Evolutionary conservation across 352 stramenopile genomes (phyloP), one percentile per base, ranked within the genome.

Genomic region (Aphanomyces cochlioides): DNA sequence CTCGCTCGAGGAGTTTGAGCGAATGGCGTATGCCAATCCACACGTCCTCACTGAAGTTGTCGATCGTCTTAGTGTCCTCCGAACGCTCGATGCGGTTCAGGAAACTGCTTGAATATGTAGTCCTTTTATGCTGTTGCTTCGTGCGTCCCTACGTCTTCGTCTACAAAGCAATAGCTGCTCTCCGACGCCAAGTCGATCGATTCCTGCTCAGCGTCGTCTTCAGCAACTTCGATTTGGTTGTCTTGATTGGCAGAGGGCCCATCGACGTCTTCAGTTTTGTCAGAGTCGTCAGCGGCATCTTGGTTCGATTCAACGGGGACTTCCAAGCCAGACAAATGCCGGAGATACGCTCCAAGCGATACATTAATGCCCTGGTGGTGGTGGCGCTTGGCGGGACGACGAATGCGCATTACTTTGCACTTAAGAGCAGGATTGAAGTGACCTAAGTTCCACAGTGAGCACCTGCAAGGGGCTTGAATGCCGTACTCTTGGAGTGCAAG

Each of bases 401-500:
- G 59, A 39, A 67, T 67, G 3, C 59, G 59, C 59, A 67, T 67
- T 41, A 67, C 40, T 37, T 67, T 67, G 59, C 17, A 39, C 43
- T 67, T 56, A 3, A 19, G 15, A n/a, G 40, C 48, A 21, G 39
- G 17, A 45, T 67, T 36, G 41, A 43, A 67, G 43, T 67, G 59
- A 17, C 54, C 54, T 61, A 61, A 7, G 36, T 17, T 45, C 43
- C 28, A 28, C 28, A 28, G 2, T 28, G 28, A 28, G 28, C 28
- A 28, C 28, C 28, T 28, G 28, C 28, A 50, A 50, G 10, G 10
- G 43, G 10, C 8, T 36, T 1, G 21, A 28, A 13, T 8, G 56
- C 82, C 84, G 60, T 75, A 96, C 87, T 95, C 73, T 84, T 82
- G 41, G 88, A 93, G 54, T 83, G 83, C 54, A 96, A 75, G 56